Percentiles rank a stretch among this genome's conserved stretches.
These are phyloP conservation scores for Russula griseocarnosa DNA, from an alignment of 768 basidiomycete genomes.

Conservation along the genomic window DNA sequence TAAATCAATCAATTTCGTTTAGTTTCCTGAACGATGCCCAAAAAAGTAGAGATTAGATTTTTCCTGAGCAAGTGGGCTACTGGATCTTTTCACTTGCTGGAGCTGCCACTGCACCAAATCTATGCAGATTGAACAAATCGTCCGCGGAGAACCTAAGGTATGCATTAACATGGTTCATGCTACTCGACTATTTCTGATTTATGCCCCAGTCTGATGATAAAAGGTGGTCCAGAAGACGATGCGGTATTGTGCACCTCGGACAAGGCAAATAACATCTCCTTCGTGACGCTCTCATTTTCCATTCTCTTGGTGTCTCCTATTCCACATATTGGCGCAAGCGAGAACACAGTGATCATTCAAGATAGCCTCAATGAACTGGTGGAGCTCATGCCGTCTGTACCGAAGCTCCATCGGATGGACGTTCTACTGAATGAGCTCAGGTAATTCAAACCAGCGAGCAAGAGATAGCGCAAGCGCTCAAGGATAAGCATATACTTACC, in stretches of 20 bases:
- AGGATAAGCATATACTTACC: slow-evolving; percentile 64
- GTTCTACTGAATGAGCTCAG: slow-evolving; percentile 53
- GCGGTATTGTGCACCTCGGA: slow-evolving; percentile 84
- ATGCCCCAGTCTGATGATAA: slow-evolving; percentile 49
- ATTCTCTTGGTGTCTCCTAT: slow-evolving; percentile 65
- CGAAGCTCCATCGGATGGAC: slow-evolving; percentile 66
- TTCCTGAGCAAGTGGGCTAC: slow-evolving; percentile 44
- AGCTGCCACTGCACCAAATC: slow-evolving; percentile 70
- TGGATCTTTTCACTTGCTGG: slow-evolving; percentile 63
- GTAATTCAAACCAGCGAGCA: slow-evolving; percentile 76
- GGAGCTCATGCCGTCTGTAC: slow-evolving; percentile 75
- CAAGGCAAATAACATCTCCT: slow-evolving; percentile 77
- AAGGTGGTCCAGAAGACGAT: slow-evolving; percentile 76
- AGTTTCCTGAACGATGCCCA: slow-evolving; percentile 37
- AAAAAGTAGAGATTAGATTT: slow-evolving; percentile 51
- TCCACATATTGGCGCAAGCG: slow-evolving; percentile 31
- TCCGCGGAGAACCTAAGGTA: slow-evolving; percentile 31
- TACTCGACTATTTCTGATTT: slow-evolving; percentile 22
- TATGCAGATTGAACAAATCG: slow-evolving; percentile 59
- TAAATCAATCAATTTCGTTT: neutral
- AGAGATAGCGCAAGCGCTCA: slow-evolving; percentile 64
- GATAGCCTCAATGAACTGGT: slow-evolving; percentile 81
- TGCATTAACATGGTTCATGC: neutral
- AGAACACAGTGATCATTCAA: slow-evolving; percentile 59
- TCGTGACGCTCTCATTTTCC: slow-evolving; percentile 89